Evolutionary conservation across 2,329 filamentous ascomycete genomes (phyloP).

Genomic region (Diaporthe australafricana): DNA sequence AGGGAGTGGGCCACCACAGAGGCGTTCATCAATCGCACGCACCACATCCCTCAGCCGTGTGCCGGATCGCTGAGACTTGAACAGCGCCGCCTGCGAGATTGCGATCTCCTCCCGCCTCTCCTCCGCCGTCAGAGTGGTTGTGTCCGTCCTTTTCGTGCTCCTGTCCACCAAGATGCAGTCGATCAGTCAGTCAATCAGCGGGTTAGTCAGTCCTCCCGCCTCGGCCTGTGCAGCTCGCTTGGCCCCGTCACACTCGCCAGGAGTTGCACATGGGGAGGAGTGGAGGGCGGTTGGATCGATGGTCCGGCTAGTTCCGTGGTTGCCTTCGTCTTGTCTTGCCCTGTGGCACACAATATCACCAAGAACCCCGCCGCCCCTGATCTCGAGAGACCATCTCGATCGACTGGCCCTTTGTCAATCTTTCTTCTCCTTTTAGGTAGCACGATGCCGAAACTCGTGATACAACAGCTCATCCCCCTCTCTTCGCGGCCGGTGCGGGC

Average conservation of each 20-base stretch:
- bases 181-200: not conserved
- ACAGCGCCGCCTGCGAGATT: slow-evolving; percentile 15
- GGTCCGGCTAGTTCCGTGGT: slow-evolving; percentile 2
- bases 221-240: slow-evolving; percentile 5
- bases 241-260: not conserved
- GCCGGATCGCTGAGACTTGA: not conserved
- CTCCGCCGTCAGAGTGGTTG: not conserved
- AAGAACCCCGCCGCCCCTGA: not conserved
- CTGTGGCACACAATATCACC: not conserved
- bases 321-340: slow-evolving; percentile 7
- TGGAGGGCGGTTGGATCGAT: not conserved
- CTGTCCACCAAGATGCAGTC: not conserved
- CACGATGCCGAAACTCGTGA: slow-evolving; percentile 7
- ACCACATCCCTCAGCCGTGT: not conserved
- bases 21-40: not conserved
- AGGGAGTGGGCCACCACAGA: not conserved
- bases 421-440: not conserved
- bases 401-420: not conserved
- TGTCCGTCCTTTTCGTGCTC: not conserved
- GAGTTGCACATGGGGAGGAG: not conserved
- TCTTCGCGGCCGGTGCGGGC: not conserved
- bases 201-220: slow-evolving; percentile 4
- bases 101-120: not conserved
- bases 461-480: slow-evolving; percentile 13
- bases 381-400: slow-evolving; percentile 6